A percentile compares a stretch with the other conserved stretches of the same genome.
phyloP scores from a whole-genome alignment of 148 eudicot genomes.

The Rhododendron henanense region DNA sequence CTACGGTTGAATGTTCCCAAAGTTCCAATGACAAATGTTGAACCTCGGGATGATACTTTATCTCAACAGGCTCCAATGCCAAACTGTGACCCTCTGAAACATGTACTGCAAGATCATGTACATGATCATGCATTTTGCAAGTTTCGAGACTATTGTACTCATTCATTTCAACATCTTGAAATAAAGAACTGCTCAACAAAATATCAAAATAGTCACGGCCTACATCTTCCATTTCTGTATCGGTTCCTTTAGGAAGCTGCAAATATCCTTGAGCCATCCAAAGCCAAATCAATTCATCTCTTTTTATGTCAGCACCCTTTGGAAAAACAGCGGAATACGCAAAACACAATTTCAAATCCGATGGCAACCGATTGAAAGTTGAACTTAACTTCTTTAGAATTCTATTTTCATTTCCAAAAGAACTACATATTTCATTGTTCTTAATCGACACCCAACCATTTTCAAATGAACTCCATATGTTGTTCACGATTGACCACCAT shows the following conservation, averaged over 20 bases:
- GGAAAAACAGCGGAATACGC: conserved; percentile 8
- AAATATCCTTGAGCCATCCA: conserved; percentile 22
- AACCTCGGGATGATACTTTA: too few species aligned
- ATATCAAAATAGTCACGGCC: not conserved
- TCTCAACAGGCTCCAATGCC: too few species aligned
- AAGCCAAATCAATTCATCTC: conserved; percentile 1
- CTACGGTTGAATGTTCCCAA: not conserved
- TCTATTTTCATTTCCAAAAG: not conserved
- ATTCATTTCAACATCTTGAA: not conserved
- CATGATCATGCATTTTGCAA: conserved; percentile 5
- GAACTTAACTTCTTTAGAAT: not conserved
- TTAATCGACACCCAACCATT: conserved; percentile 6
- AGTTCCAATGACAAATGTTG: not conserved
- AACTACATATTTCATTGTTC: not conserved
- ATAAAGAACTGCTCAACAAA: not conserved
- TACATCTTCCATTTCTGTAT: not conserved
- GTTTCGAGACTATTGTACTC: not conserved
- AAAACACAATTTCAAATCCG: conserved; percentile 17
- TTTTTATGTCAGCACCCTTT: conserved; percentile 3
- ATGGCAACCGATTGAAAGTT: conserved; percentile 13
- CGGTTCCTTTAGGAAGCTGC: not conserved
- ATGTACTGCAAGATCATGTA: not conserved
- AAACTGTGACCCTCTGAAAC: not conserved
- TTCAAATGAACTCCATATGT: too few species aligned
- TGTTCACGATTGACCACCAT: too few species aligned